Base-by-base conservation (phyloP, 352 stramenopile species). In the Globisporangium recalcitrans region DNA sequence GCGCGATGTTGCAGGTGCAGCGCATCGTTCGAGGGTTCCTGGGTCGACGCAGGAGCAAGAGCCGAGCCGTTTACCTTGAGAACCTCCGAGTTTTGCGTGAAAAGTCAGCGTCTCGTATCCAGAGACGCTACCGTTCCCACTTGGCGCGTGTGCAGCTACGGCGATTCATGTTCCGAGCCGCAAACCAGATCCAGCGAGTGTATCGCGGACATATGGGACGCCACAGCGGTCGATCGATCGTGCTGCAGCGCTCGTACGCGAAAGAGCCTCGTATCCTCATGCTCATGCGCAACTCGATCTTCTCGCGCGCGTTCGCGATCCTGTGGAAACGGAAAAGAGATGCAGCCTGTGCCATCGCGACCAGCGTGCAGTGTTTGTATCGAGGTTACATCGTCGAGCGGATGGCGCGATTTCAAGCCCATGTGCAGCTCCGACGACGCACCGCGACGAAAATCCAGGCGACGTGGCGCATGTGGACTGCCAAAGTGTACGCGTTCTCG, bases 391-490 rank as follows among this genome's bases (percentile, higher is more conserved):
- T 80, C 27, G n/a, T 88, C 9, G 63, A 69, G 26, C 80, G 72
- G 5, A 67, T 91, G 16, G 73, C 60, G 29, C 69, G 69, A 42
- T 75, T 93, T 26, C 58, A 80, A 49, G 52, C 53, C 0, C 51
- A 74, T 19, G 44, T 91, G 19, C 67, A 56, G 27, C 74, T 75
- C 0, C 77, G 78, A 34, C 60, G 68, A 36, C 48, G 34, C n/a
- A 78, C 69, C 31, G 78, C 74, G 2, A 80, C 64, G 4, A 78
- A 69, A 46, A 87, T 93, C 44, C 84, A 93, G 62, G 72, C 82
- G 2, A 77, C 66, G n/a, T 93, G 82, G 82, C 72, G 84, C 32
- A 93, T 93, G 82, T 93, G 82, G 82, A 61, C 71, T 4, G 78
- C 67, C 27, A 90, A 88, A 59, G 78, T 85, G 16, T 56, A 64